Evolutionary conservation across 176 grass and related monocot species (phyloP), one percentile per base, ranked within the genome.

Genomic region (Poa annua): DNA sequence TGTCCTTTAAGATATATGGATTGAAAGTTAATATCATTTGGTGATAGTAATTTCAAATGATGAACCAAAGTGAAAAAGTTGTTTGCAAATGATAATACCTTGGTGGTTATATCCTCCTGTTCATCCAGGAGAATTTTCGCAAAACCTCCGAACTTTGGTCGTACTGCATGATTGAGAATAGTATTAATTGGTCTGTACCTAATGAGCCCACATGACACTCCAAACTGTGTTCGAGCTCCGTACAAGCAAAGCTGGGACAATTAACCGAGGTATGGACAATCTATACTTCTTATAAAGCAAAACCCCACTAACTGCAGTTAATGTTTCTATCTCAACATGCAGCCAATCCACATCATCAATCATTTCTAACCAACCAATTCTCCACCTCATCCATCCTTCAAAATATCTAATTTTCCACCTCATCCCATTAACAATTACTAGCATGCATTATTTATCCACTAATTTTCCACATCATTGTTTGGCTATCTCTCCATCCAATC

Each of bases 81-180:
- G 11, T 54, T 35, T 75, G 11, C 11, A 56, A 6, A 64, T 53
- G 49, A 15, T 21, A 19, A 1, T 81, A 75, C 44, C 29, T 64
- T 14, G 19, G 33, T 22, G 38, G 7, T 65, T 35, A 8, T 14
- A 26, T 60, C 32, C 22, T 73, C 42, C 53, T 19, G 45, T 19
- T 86, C 77, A 54, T 86, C 56, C 45, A 86, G 84, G 36, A 26
- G 32, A 33, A 86, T 1, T n/a, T 87, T 87, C 20, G 78, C 78
- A 15, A 87, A 39, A 34, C 78, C 71, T 81, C 69, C 56, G 5
- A 56, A 87, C 9, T 87, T 81, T 7, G 70, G 67, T 5, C 61
- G 56, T 32, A 62, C 85, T 86, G 51, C 29, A 49, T 17, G 42
- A 17, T 49, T 73, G 22, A 49, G 22, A 29, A 49, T 50, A 29